A percentile compares a stretch with the other conserved stretches of the same genome.
Conservation (phyloP, 495 filamentous ascomycete genomes). For the Xylaria venustula region DNA sequence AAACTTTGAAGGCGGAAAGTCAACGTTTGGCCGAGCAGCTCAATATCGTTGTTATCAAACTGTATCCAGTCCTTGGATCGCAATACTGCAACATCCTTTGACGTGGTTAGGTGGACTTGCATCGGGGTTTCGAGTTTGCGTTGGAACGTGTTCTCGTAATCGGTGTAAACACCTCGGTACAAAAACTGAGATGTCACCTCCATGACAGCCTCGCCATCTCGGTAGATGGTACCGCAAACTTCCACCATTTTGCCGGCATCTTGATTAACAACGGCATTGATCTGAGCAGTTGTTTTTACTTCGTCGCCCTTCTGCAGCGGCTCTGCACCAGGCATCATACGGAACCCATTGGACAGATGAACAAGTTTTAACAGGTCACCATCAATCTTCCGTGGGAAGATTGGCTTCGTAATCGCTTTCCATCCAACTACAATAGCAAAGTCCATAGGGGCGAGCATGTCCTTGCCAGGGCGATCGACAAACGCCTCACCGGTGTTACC, state of each 20-base stretch:
- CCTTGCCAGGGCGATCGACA: conserved; percentile 92
- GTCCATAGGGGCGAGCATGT: conserved; percentile 95
- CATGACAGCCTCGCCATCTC: conserved; percentile 89
- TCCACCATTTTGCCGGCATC: conserved; percentile 99
- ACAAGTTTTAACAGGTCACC: conserved; percentile 93
- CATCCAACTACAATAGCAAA: conserved; percentile 98
- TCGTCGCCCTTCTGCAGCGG: conserved; percentile 93
- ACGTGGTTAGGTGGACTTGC: conserved; percentile 81
- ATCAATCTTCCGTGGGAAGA: conserved; percentile 92
- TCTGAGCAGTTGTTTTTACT: conserved; percentile 88
- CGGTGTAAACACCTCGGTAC: conserved; percentile 87
- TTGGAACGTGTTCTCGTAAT: conserved; percentile 98
- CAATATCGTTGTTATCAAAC: conserved; percentile 74
- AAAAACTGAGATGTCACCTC: conserved; percentile 97
- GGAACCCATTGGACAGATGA: conserved; percentile 94
- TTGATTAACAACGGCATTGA: conserved; percentile 97
- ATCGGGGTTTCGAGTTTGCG: conserved; percentile 94
- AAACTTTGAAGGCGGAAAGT: conserved; percentile 95
- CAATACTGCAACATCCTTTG: conserved; percentile 89
- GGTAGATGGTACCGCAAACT: conserved; percentile 91
- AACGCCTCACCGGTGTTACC: conserved; percentile 99
- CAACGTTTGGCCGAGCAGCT: conserved; percentile 85
- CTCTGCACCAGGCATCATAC: conserved; percentile 94
- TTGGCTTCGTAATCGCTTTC: conserved; percentile 98
- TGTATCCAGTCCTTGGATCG: conserved; percentile 97